Evolutionary conservation across 2,329 filamentous ascomycete species (phyloP).

Genomic region (Venturia oleaginea): DNA sequence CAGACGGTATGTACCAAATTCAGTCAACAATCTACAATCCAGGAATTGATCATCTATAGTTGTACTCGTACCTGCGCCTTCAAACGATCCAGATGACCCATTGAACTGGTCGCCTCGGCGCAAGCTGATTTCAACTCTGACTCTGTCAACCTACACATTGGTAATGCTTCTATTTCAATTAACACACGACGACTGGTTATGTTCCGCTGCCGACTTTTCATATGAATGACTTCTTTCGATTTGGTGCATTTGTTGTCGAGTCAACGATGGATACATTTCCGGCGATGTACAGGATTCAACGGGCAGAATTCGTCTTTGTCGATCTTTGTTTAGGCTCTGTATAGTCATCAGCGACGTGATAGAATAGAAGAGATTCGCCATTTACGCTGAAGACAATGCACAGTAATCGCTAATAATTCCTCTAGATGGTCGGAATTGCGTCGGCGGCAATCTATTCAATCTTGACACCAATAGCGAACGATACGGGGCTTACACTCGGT

Average conservation of each 20-base stretch:
- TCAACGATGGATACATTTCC: not conserved
- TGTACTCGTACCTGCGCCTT: conserved; percentile 21
- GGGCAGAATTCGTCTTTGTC: not conserved
- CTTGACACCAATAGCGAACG: conserved; percentile 19
- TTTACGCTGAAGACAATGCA: not conserved
- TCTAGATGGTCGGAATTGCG: conserved; percentile 1
- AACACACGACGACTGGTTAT: not conserved
- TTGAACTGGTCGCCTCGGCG: conserved; percentile 30
- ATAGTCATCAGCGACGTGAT: not conserved
- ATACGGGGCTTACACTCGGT: conserved; percentile 37
- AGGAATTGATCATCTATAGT: conserved; percentile 37
- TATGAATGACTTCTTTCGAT: not conserved
- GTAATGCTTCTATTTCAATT: not conserved
- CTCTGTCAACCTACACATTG: conserved; percentile 3
- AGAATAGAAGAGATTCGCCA: not conserved
- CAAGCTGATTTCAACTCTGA: conserved; percentile 24
- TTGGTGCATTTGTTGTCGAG: not conserved
- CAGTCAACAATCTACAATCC: conserved; percentile 34
- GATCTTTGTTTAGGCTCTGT: not conserved
- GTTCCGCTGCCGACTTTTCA: not conserved
- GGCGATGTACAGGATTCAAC: not conserved
- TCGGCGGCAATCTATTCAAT: conserved; percentile 6
- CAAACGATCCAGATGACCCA: conserved; percentile 30
- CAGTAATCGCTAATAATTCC: not conserved
- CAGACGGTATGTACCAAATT: conserved; percentile 25